Percentiles rank a stretch among this genome's conserved stretches.
Conservation (phyloP, 2,329 filamentous ascomycete genomes). For the Penicillium sp. region DNA sequence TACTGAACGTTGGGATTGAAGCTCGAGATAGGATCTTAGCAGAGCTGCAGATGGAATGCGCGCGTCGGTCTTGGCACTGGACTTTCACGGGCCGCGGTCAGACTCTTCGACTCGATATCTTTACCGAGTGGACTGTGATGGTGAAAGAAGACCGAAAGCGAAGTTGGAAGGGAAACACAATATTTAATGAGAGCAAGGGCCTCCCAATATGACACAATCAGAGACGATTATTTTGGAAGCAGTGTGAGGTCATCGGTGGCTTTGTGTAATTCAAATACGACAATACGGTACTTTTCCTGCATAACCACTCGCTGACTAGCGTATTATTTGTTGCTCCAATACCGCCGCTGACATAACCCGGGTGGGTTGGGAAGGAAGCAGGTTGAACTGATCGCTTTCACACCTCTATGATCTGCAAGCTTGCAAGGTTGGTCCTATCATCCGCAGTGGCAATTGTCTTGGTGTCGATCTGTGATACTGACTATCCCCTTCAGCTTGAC, state of each 20-base stretch:
- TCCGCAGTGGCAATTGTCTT: not conserved
- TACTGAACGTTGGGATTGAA: not conserved
- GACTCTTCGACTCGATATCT: conserved; percentile 3
- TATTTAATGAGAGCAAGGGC: not conserved
- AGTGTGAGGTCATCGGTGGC: conserved; percentile 31
- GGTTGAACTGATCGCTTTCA: conserved; percentile 8
- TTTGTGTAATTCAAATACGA: conserved; percentile 10
- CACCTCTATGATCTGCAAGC: not conserved
- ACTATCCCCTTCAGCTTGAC: not conserved
- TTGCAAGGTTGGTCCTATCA: not conserved
- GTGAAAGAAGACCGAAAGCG: not conserved
- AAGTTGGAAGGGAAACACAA: not conserved
- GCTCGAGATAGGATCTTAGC: conserved; percentile 6
- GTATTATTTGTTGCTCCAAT: not conserved
- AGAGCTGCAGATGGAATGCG: conserved; percentile 24
- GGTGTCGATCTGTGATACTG: not conserved
- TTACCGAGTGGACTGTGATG: conserved; percentile 6
- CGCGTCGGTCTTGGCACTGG: conserved; percentile 27
- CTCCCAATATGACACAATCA: conserved; percentile 4
- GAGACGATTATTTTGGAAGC: conserved; percentile 11
- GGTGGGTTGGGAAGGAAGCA: conserved; percentile 1
- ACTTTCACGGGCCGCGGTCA: conserved; percentile 25
- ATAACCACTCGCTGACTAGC: not conserved
- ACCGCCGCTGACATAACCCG: not conserved
- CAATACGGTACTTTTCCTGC: not conserved